Evolutionary conservation across 164 flowering plant species (phyloP).

Genomic region (Dillenia turbinata): DNA sequence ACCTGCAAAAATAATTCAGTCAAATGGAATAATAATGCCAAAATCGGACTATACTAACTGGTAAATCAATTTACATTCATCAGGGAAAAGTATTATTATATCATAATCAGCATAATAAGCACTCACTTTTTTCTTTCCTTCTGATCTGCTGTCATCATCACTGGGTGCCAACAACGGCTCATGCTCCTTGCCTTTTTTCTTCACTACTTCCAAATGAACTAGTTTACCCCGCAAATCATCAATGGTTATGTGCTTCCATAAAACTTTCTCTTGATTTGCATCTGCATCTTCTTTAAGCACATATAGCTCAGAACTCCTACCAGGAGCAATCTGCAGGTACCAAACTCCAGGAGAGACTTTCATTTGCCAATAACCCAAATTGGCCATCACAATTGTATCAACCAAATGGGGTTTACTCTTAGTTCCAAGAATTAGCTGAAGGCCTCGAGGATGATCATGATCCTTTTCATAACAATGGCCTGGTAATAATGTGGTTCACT

Average conservation of each 20-base stretch:
- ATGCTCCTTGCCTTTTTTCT: constrained; percentile 86
- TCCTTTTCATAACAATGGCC: constrained; percentile 98
- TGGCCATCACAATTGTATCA: constrained; percentile 97
- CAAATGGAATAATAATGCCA: background rate
- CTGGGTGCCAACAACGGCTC: constrained; percentile 62
- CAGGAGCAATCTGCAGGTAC: constrained; percentile 97
- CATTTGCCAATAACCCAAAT: constrained; percentile 99
- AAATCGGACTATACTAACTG: background rate
- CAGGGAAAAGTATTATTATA: no score
- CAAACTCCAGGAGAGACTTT: constrained; percentile 96
- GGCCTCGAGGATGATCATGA: constrained; percentile 96
- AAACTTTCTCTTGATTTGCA: constrained; percentile 25
- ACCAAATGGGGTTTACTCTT: constrained; percentile 82
- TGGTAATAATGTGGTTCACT: constrained; percentile 16
- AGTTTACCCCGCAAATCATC: constrained; percentile 86
- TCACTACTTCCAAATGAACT: constrained; percentile 82
- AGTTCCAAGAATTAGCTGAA: constrained; percentile 93
- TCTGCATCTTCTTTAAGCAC: constrained; percentile 48
- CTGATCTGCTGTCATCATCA: constrained; percentile 35
- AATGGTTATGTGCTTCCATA: constrained; percentile 63
- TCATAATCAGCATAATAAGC: background rate
- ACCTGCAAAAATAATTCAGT: constrained; percentile 35
- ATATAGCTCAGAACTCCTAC: constrained; percentile 92
- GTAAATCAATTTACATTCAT: no score
- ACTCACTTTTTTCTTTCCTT: constrained; percentile 35